Evolutionary conservation across 2,329 filamentous ascomycete species (phyloP).

Genomic region (Talaromyces funiculosus): DNA sequence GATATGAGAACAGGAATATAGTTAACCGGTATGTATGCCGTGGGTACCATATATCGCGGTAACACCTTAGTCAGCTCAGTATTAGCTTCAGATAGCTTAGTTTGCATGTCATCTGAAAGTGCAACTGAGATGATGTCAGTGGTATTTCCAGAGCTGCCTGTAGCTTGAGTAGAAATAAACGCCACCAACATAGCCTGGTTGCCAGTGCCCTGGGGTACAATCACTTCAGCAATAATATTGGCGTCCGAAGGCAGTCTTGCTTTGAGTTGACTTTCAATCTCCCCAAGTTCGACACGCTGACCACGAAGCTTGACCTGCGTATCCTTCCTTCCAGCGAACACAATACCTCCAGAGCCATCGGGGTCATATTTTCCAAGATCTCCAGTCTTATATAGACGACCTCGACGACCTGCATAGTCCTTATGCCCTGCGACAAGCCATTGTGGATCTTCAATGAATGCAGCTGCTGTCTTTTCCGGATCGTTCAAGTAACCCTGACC

Average conservation of each 20-base stretch:
- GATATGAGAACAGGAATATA: slow-evolving; percentile 17
- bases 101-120: slow-evolving; percentile 8
- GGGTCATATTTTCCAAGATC: slow-evolving; percentile 21
- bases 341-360: slow-evolving; percentile 20
- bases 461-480: slow-evolving; percentile 16
- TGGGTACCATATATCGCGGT: slow-evolving; percentile 11
- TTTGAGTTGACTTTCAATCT: slow-evolving; percentile 35
- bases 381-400: slow-evolving; percentile 23
- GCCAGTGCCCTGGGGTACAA: slow-evolving; percentile 28
- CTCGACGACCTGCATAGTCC: neutral
- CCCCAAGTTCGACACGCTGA: slow-evolving; percentile 53
- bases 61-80: slow-evolving; percentile 14
- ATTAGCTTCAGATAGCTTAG: slow-evolving; percentile 20
- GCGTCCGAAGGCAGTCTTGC: slow-evolving; percentile 27
- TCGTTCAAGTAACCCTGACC: slow-evolving; percentile 37
- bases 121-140: neutral
- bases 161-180: slow-evolving; percentile 25
- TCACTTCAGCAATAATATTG: slow-evolving; percentile 27
- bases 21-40: slow-evolving; percentile 40
- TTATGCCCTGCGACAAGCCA: slow-evolving; percentile 16
- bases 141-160: neutral
- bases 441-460: slow-evolving; percentile 20
- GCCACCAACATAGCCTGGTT: slow-evolving; percentile 28
- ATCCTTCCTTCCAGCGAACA: slow-evolving; percentile 45
- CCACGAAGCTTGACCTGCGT: slow-evolving; percentile 58